These are phyloP conservation scores for Geranomyces variabilis DNA, from an alignment of 192 early-diverging fungal genomes.

Conservation along the genomic window DNA sequence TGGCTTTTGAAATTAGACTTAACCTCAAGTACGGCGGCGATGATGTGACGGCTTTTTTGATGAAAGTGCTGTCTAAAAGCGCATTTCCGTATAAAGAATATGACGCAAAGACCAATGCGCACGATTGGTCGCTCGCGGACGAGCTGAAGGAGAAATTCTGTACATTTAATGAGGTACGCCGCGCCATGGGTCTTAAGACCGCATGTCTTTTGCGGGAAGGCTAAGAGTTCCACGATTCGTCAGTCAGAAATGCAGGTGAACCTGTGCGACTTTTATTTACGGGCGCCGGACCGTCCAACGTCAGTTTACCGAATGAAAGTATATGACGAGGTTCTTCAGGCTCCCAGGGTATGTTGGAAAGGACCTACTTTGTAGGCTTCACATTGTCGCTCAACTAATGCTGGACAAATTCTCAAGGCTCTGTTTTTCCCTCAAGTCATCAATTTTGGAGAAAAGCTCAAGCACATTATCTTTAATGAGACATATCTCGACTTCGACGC, in stretches of 20 bases:
- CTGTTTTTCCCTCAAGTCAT: conserved; percentile 58
- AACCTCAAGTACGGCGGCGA: conserved; percentile 80
- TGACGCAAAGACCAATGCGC: conserved; percentile 55
- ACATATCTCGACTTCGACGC: conserved; percentile 36
- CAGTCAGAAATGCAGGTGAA: conserved; percentile 74
- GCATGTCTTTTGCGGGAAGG: neutral
- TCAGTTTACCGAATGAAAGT: conserved; percentile 80
- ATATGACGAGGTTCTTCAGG: conserved; percentile 81
- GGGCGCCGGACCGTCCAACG: conserved; percentile 71
- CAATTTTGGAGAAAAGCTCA: conserved; percentile 40
- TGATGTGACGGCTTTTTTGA: conserved; percentile 79
- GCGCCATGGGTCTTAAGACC: neutral
- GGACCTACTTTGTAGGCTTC: too few relatives aligned
- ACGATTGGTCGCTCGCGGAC: conserved; percentile 77
- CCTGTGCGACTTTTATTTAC: conserved; percentile 79
- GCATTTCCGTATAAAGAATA: conserved; percentile 77
- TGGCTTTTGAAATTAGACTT: conserved; percentile 34
- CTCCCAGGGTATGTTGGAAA: conserved; percentile 69
- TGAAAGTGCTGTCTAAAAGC: conserved; percentile 64
- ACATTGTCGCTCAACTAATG: neutral
- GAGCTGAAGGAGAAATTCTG: conserved; percentile 85
- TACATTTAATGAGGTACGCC: conserved; percentile 71
- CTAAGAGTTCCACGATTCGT: neutral
- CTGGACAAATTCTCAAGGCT: conserved; percentile 29
- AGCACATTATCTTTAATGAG: conserved; percentile 33